These are phyloP conservation scores for Ogataea corticis DNA, from an alignment of 805 yeast genomes.

Conservation along the genomic window DNA sequence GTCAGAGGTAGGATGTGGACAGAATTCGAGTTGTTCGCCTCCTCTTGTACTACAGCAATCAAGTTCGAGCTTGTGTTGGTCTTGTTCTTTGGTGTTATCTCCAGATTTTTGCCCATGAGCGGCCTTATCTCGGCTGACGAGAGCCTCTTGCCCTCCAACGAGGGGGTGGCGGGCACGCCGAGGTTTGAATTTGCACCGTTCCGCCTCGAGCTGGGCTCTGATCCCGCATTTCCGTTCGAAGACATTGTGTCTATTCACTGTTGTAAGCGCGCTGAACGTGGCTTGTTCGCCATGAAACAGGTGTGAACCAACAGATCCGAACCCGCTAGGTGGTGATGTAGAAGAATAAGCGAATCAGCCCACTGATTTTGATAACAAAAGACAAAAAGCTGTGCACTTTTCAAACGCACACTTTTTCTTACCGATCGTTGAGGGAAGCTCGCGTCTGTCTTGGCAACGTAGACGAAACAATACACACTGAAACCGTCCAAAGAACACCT, in stretches of 20 bases:
- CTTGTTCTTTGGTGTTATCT: constrained; percentile 7
- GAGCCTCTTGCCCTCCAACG: constrained; percentile 4
- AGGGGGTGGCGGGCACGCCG: neutral
- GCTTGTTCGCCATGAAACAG: neutral
- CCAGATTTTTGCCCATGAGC: neutral
- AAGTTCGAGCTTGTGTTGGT: constrained; percentile 23
- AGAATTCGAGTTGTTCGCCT: constrained; percentile 21
- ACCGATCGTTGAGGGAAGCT: too few species aligned
- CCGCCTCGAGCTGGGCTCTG: neutral
- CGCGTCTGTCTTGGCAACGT: too few species aligned
- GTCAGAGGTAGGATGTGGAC: constrained; percentile 26
- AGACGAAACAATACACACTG: neutral
- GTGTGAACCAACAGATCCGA: neutral
- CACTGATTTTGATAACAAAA: too few species aligned
- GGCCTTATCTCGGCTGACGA: constrained; percentile 6
- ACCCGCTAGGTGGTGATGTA: neutral
- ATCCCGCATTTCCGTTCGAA: neutral
- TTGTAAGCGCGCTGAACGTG: neutral
- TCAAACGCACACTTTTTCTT: too few species aligned
- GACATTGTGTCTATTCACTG: neutral
- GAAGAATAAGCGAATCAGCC: too few species aligned
- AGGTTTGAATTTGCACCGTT: neutral
- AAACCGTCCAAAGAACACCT: neutral
- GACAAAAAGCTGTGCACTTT: too few species aligned
- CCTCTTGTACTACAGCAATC: constrained; percentile 32